Conservation (phyloP, 2,329 filamentous ascomycete species). For the Colletotrichum tropicale region DNA sequence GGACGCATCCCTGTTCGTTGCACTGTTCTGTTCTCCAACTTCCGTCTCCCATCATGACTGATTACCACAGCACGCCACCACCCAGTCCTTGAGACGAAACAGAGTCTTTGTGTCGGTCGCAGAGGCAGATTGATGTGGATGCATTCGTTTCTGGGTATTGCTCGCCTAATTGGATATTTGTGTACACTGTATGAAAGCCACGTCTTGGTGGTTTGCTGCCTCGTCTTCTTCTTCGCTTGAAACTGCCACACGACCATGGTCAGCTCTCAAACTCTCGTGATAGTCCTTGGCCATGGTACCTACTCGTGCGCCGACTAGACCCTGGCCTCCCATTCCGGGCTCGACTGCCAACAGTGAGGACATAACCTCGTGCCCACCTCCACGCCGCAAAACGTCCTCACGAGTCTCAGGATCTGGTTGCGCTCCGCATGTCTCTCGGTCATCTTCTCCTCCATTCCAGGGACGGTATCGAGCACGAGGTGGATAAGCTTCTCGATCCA, state of each 20-base stretch:
- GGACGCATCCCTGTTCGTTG: neutral
- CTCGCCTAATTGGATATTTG: neutral
- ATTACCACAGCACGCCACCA: neutral
- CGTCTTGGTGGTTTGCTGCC: neutral
- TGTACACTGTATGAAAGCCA: neutral
- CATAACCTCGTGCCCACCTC: neutral
- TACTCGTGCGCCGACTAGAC: neutral
- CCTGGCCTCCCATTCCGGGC: neutral
- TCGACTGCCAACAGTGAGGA: neutral
- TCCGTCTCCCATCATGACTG: neutral
- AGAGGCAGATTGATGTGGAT: neutral
- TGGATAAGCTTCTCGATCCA: neutral
- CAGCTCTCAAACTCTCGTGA: neutral
- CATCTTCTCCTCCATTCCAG: neutral
- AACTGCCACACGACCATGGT: neutral
- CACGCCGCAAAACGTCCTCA: neutral
- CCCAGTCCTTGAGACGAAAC: neutral
- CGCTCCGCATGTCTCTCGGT: neutral
- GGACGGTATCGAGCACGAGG: neutral
- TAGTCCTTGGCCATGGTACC: neutral
- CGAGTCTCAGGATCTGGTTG: neutral
- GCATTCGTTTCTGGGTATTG: neutral
- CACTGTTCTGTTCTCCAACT: neutral
- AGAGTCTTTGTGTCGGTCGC: neutral
- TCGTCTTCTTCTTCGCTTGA: neutral